Conservation (phyloP, 805 yeast genomes). For the Diddensiella santjacobensis region DNA sequence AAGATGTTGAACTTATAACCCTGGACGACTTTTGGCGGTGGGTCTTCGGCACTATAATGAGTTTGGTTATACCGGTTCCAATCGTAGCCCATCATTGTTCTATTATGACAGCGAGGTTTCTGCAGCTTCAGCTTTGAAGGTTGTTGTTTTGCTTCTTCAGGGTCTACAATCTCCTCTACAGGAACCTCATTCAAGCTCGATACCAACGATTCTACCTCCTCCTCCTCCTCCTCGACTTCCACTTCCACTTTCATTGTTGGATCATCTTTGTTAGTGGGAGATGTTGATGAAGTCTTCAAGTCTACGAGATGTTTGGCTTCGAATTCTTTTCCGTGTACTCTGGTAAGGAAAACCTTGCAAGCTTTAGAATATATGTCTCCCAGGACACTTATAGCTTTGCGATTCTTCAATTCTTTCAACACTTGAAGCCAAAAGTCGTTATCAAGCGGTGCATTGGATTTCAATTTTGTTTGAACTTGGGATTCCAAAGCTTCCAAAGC, state of each 20-base stretch:
- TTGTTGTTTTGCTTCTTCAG: not conserved
- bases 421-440: slow-evolving; percentile 31
- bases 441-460: slow-evolving; percentile 22
- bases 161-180: not conserved
- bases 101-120: slow-evolving; percentile 29
- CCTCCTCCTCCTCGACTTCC: not conserved
- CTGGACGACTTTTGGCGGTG: slow-evolving; percentile 37
- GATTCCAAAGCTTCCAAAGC: slow-evolving; percentile 26
- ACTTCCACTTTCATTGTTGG: not conserved
- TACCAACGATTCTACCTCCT: too few species aligned
- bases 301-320: not conserved
- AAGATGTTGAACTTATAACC: slow-evolving; percentile 37
- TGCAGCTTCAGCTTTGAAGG: not conserved
- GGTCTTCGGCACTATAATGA: slow-evolving; percentile 33
- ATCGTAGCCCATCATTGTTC: slow-evolving; percentile 35
- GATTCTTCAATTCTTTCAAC: slow-evolving; percentile 21
- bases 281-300: not conserved
- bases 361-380: slow-evolving; percentile 12
- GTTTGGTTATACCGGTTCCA: slow-evolving; percentile 37
- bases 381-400: slow-evolving; percentile 23
- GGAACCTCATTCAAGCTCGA: not conserved
- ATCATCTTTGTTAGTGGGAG: not conserved
- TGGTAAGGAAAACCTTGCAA: slow-evolving; percentile 13
- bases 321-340: not conserved
- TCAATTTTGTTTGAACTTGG: slow-evolving; percentile 21